These are phyloP conservation scores for Flueggea neowawraea DNA, from an alignment of 441 rosid genomes.

Conservation along the genomic window DNA sequence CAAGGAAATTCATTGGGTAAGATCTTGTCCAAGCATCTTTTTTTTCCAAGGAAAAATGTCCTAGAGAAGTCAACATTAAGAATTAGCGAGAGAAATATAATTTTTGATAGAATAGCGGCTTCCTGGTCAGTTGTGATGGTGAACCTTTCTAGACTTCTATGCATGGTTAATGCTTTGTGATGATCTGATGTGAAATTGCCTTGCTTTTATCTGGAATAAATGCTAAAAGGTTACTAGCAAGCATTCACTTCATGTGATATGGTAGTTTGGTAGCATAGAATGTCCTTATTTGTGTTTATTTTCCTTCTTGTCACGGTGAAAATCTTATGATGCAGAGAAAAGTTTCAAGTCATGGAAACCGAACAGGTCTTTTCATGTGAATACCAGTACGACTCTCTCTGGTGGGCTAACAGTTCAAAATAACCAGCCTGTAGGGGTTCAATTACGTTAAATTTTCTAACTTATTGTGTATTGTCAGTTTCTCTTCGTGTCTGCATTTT, in stretches of 20 bases:
- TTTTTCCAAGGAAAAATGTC: neutral
- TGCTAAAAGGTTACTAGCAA: conserved; percentile 1
- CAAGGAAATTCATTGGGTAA: conserved; percentile 54
- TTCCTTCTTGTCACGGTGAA: conserved; percentile 5
- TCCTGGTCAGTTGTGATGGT: neutral
- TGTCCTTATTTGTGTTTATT: conserved; percentile 4
- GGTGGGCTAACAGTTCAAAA: conserved; percentile 30
- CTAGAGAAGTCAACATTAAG: neutral
- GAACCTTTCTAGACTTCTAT: neutral
- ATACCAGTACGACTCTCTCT: conserved; percentile 12
- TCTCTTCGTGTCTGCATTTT: conserved; percentile 2
- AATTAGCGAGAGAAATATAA: neutral
- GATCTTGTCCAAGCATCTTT: neutral
- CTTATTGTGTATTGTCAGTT: neutral
- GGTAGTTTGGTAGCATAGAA: neutral
- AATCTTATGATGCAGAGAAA: conserved; percentile 28
- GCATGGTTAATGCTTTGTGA: too few relatives aligned
- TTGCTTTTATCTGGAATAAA: conserved; percentile 3
- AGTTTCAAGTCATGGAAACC: conserved; percentile 50
- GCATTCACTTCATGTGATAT: neutral
- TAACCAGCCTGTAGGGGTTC: conserved; percentile 34
- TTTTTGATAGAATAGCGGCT: neutral
- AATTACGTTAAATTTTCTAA: conserved; percentile 4
- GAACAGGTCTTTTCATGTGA: conserved; percentile 26
- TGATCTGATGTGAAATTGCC: too few relatives aligned